Percentiles rank a stretch among this genome's conserved stretches.
phyloP scores from a whole-genome alignment of 345 rosid species.

The Citropsis articulata region DNA sequence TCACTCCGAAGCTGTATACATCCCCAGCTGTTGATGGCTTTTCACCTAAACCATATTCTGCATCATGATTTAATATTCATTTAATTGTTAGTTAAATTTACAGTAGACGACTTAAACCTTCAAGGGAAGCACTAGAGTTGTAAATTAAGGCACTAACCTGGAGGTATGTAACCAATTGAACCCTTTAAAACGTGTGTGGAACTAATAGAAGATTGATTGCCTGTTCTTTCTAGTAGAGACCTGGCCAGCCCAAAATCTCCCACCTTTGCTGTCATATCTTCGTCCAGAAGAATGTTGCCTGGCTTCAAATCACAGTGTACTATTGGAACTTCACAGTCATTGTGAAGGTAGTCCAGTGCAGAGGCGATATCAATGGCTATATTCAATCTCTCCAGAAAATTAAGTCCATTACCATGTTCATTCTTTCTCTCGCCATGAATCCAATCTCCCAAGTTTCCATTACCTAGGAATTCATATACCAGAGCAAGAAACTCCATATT shows the following conservation, averaged over 20 bases:
- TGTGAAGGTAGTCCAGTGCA: constrained; percentile 51
- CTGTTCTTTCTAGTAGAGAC: constrained; percentile 25
- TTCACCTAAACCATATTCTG: constrained; percentile 18
- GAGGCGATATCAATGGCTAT: constrained; percentile 43
- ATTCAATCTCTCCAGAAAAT: constrained; percentile 40
- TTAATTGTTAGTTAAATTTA: too few species aligned
- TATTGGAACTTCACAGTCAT: constrained; percentile 32
- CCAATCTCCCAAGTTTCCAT: constrained; percentile 51
- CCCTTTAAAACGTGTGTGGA: constrained; percentile 40
- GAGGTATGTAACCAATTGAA: constrained; percentile 53
- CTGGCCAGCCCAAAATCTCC: constrained; percentile 56
- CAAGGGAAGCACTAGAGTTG: too few species aligned
- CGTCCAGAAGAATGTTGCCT: constrained; percentile 35
- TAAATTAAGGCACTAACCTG: constrained; percentile 33
- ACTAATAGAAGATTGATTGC: constrained; percentile 28
- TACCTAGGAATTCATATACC: constrained; percentile 43
- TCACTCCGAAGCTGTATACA: constrained; percentile 43
- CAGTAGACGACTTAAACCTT: too few species aligned
- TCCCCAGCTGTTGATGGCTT: constrained; percentile 51
- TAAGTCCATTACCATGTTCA: constrained; percentile 30
- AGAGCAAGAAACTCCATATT: constrained; percentile 48
- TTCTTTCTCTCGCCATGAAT: constrained; percentile 32
- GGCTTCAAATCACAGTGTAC: constrained; percentile 62
- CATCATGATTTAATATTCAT: neutral
- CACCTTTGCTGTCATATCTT: constrained; percentile 50